Evolutionary conservation across 1,139 yeast species (phyloP).

Genomic region (Yamadazyma mexicana): DNA sequence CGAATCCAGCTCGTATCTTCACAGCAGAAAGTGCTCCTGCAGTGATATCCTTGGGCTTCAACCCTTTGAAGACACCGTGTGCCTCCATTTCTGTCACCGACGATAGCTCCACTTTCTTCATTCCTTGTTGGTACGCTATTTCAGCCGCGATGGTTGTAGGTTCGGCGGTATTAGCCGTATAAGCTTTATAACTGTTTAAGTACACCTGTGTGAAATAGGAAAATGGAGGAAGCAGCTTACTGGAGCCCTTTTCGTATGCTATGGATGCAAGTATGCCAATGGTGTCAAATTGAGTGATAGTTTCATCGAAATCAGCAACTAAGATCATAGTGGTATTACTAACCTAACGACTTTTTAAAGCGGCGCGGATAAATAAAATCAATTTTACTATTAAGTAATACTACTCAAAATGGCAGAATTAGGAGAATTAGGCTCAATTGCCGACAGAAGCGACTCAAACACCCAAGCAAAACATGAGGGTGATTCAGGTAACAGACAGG

Average conservation of each 20-base stretch:
- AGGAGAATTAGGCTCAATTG: slow-evolving; percentile 26
- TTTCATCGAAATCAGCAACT: slow-evolving; percentile 72
- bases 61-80: slow-evolving; percentile 44
- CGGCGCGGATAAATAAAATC: too few relatives aligned
- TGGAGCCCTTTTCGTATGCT: slow-evolving; percentile 41
- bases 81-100: slow-evolving; percentile 49
- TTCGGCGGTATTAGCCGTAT: slow-evolving; percentile 17
- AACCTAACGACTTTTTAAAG: too few relatives aligned
- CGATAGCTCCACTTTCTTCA: slow-evolving; percentile 48
- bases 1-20: slow-evolving; percentile 43
- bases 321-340: slow-evolving; percentile 16
- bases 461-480: too few relatives aligned
- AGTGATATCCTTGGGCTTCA: slow-evolving; percentile 30
- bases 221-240: slow-evolving; percentile 37
- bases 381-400: too few relatives aligned
- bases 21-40: slow-evolving; percentile 37
- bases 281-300: slow-evolving; percentile 61
- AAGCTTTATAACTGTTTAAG: slow-evolving; percentile 32
- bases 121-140: slow-evolving; percentile 42
- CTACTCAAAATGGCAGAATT: slow-evolving; percentile 8
- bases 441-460: slow-evolving; percentile 4
- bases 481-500: too few relatives aligned
- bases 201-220: slow-evolving; percentile 48
- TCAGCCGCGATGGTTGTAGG: slow-evolving; percentile 33
- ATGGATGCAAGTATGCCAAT: slow-evolving; percentile 51